A percentile compares a stretch with the other conserved stretches of the same genome.
These are phyloP conservation scores for Meyerozyma smithsonii DNA, from an alignment of 1,139 yeast genomes.

Conservation along the genomic window DNA sequence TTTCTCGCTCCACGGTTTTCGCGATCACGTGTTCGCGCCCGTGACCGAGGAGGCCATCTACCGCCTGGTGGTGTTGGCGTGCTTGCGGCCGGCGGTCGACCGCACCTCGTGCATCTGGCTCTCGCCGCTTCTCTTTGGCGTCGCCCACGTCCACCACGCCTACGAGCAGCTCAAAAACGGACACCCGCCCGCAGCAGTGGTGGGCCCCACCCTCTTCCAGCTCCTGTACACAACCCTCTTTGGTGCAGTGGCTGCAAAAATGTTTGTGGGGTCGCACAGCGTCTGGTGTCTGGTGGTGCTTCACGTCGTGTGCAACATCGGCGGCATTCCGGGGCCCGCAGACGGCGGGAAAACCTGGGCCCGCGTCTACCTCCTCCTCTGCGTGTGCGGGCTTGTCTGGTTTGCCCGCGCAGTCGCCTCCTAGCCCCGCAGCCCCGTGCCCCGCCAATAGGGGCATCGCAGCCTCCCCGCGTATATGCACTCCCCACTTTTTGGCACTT, in stretches of 20 bases:
- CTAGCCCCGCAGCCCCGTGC: no score
- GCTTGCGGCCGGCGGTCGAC: constrained; percentile 26
- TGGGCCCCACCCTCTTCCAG: constrained; percentile 51
- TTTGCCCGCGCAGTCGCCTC: neutral
- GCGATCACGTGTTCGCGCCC: constrained; percentile 79
- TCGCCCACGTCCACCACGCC: constrained; percentile 92
- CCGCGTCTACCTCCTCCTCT: constrained; percentile 34
- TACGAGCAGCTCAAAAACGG: constrained; percentile 38
- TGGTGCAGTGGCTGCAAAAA: constrained; percentile 67
- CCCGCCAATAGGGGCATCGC: no score
- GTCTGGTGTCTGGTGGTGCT: constrained; percentile 60
- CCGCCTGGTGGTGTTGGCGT: constrained; percentile 54
- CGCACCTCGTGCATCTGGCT: constrained; percentile 5
- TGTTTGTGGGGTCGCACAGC: constrained; percentile 50
- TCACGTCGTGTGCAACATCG: constrained; percentile 71
- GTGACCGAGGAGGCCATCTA: constrained; percentile 82
- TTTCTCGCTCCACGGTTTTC: constrained; percentile 42
- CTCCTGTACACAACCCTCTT: constrained; percentile 70
- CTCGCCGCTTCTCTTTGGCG: constrained; percentile 69
- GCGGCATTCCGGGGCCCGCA: constrained; percentile 65
- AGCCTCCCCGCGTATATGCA: no score
- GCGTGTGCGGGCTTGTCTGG: constrained; percentile 34
- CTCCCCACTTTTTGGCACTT: no score
- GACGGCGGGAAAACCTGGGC: constrained; percentile 14
- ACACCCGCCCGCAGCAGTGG: constrained; percentile 25